Base-by-base conservation (phyloP, 192 early-diverging fungal species). In the Lunasporangiospora selenospora region DNA sequence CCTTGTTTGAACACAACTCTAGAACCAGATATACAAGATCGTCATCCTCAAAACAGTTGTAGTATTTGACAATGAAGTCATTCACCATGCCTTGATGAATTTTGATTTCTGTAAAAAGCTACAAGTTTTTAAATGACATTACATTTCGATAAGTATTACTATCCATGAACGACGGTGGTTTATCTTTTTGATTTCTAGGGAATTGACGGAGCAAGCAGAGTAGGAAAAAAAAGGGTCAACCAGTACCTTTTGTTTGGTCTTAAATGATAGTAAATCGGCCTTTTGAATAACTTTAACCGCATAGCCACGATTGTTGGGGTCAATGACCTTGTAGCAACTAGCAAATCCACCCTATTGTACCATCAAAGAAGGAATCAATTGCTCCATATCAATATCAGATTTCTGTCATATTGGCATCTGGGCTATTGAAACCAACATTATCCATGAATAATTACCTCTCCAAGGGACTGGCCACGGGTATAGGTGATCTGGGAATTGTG, bases 1-100 rank as follows among this genome's bases (percentile, higher is more conserved):
- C 92, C 75, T 84, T 85, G 66, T 90, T 95, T 33, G 90, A 89
- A 76, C 97, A 99, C 19, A 95, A 77, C 77, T 99, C 97, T 70
- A 99, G 71, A 13, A 97, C 78, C 59, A 99, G 82, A 75, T 95
- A 98, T 10, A 98, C 88, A 65, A 89, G 87, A 38, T 82, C 80
- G 19, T 78, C 70, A 77, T 99, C 95, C 78, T 99, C 96, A 81
- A 97, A 98, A 48, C 89, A 85, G 33, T 87, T 81, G 41, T 87
- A 51, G 52, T 93, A 97, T 13, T 75, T 77, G 31, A 97, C 93
- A 58, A 99, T 92, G 47, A 89, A 84, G 10, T 78, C 80, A 75
- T 99, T 95, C 10, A 67, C 80, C 67, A 94, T 63, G 11, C 47
- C 42, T 53, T 85, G 80, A 65, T 95, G 93, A 23, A 95, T 90